A percentile compares a stretch with the other conserved stretches of the same genome.
Conservation (phyloP, 1,139 yeast genomes). For the Protomyces gravidus region DNA sequence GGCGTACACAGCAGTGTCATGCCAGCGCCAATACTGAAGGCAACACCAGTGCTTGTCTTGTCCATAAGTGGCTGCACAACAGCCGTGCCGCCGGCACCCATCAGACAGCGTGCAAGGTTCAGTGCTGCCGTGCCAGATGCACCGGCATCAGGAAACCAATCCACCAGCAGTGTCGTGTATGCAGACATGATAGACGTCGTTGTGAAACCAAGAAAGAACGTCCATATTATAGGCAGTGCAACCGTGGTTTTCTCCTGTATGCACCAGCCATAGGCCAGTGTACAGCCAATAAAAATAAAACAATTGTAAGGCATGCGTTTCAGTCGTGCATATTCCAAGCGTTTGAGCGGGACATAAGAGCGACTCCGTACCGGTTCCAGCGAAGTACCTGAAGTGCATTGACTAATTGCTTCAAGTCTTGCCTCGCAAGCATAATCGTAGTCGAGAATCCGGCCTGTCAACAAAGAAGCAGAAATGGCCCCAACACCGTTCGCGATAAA, state of each 20-base stretch:
- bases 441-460: slow-evolving; percentile 41
- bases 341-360: slow-evolving; percentile 31
- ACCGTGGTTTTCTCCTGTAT: slow-evolving; percentile 59
- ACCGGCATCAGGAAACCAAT: slow-evolving; percentile 55
- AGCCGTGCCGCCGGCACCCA: slow-evolving; percentile 61
- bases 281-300: slow-evolving; percentile 57
- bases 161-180: slow-evolving; percentile 56
- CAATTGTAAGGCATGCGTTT: slow-evolving; percentile 5
- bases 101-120: slow-evolving; percentile 57
- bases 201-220: slow-evolving; percentile 47
- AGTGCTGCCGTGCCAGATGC: slow-evolving; percentile 61
- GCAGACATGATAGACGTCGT: slow-evolving; percentile 52
- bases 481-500: slow-evolving; percentile 47
- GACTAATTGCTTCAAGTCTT: slow-evolving; percentile 42
- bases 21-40: slow-evolving; percentile 31
- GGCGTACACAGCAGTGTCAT: slow-evolving; percentile 10
- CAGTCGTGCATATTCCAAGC: slow-evolving; percentile 52
- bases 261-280: slow-evolving; percentile 83
- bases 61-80: slow-evolving; percentile 55
- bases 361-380: slow-evolving; percentile 38
- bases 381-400: too few species aligned
- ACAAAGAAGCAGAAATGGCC: slow-evolving; percentile 40
- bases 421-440: slow-evolving; percentile 36
- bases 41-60: slow-evolving; percentile 50
- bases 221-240: slow-evolving; percentile 62